Evolutionary conservation across 2,329 filamentous ascomycete species (phyloP).

Genomic region (Chaetomium sp.): DNA sequence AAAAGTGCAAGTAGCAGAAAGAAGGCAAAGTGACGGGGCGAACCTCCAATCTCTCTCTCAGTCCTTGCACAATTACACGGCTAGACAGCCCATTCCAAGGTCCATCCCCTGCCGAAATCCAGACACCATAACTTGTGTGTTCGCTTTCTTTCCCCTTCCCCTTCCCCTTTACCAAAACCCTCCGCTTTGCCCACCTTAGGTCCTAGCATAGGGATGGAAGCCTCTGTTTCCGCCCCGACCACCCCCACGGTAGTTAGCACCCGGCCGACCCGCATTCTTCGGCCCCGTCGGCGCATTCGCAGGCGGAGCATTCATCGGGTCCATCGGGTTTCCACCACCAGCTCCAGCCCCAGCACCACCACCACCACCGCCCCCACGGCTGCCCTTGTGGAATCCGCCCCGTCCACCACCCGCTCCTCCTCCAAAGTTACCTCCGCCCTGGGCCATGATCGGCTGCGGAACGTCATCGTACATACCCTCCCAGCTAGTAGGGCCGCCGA

Average conservation of each 20-base stretch:
- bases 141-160: not conserved
- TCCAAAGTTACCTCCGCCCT: conserved; percentile 32
- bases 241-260: conserved; percentile 88
- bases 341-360: not conserved
- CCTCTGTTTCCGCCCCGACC: conserved; percentile 69
- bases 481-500: conserved; percentile 68
- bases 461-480: conserved; percentile 98
- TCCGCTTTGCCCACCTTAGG: conserved; percentile 10
- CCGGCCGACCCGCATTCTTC: conserved; percentile 87
- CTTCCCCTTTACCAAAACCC: not conserved
- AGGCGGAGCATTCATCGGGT: conserved; percentile 56
- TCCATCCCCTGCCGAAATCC: too few species aligned
- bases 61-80: too few species aligned
- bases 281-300: conserved; percentile 89
- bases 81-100: too few species aligned
- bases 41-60: too few species aligned
- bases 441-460: conserved; percentile 65
- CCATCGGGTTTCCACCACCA: conserved; percentile 32
- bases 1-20: too few species aligned
- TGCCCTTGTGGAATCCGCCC: conserved; percentile 34
- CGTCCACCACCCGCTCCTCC: conserved; percentile 28
- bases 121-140: not conserved
- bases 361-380: not conserved
- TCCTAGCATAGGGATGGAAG: conserved; percentile 65
- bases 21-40: too few species aligned